These are phyloP conservation scores for Cantharellus cinnabarinus DNA, from an alignment of 768 basidiomycete species.

Conservation along the genomic window DNA sequence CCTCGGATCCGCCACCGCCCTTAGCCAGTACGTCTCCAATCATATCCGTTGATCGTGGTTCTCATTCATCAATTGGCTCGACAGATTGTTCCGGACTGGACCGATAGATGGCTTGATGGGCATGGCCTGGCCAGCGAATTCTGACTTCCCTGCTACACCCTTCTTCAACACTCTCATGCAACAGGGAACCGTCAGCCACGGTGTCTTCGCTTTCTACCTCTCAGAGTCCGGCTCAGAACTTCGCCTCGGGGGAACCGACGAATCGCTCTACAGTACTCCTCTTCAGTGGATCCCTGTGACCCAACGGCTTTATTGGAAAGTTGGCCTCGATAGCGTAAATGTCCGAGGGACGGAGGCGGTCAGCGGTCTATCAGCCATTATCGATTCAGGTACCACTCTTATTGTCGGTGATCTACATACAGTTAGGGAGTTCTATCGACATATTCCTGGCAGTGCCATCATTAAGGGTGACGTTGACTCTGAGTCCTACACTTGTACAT, in stretches of 20 bases:
- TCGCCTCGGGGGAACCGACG: constrained; percentile 21
- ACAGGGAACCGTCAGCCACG: too few species aligned
- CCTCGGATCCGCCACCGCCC: too few species aligned
- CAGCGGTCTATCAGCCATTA: constrained; percentile 12
- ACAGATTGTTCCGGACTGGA: too few species aligned
- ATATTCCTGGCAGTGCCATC: constrained; percentile 13
- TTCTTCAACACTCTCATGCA: too few species aligned
- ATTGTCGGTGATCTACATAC: constrained; percentile 10
- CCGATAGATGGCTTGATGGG: too few species aligned
- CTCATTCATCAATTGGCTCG: too few species aligned
- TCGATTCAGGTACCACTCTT: constrained; percentile 17
- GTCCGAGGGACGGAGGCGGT: constrained; percentile 8
- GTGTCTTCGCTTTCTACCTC: too few species aligned
- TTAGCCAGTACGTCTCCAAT: too few species aligned
- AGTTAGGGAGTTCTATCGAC: constrained; percentile 12
- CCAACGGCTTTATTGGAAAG: constrained; percentile 12
- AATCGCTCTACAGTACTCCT: constrained; percentile 14
- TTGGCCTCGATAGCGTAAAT: constrained; percentile 5
- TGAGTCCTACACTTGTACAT: constrained; percentile 8
- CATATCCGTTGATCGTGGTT: too few species aligned
- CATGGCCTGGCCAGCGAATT: too few species aligned
- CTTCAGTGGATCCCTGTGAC: constrained; percentile 18
- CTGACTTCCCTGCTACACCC: too few species aligned
- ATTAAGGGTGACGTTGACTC: constrained; percentile 5
- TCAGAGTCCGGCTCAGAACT: too few species aligned